These are phyloP conservation scores for Immersiporthe knoxdaviesiana DNA, from an alignment of 2,329 filamentous ascomycete genomes.

Conservation along the genomic window DNA sequence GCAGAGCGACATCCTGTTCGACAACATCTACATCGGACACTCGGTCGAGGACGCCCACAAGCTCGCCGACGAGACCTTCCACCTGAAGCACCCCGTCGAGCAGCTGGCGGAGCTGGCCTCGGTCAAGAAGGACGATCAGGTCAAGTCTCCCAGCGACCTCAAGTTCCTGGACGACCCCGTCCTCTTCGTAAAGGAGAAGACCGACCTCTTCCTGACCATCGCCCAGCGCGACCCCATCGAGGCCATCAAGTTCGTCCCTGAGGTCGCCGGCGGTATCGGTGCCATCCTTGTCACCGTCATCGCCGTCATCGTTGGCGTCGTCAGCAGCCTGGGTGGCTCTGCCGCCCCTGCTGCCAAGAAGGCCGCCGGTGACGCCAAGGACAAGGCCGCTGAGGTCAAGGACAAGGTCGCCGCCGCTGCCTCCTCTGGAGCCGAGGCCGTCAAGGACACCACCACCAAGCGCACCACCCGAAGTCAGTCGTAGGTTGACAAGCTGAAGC, in stretches of 20 bases:
- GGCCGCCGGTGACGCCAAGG: slow-evolving; percentile 65
- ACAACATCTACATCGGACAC: slow-evolving; percentile 99
- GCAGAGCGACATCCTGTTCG: slow-evolving; percentile 97
- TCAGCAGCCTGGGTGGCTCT: slow-evolving; percentile 62
- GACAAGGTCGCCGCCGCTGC: slow-evolving; percentile 68
- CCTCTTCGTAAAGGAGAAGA: slow-evolving; percentile 86
- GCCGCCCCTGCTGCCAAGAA: slow-evolving; percentile 76
- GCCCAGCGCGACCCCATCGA: slow-evolving; percentile 79
- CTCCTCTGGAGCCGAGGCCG: slow-evolving; percentile 68
- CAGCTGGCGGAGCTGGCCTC: slow-evolving; percentile 76
- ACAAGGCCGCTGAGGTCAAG: slow-evolving; percentile 76
- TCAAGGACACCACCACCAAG: slow-evolving; percentile 73
- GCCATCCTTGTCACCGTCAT: slow-evolving; percentile 72
- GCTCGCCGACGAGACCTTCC: slow-evolving; percentile 86
- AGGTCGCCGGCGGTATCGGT: slow-evolving; percentile 81
- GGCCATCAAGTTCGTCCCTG: slow-evolving; percentile 87
- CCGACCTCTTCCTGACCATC: slow-evolving; percentile 86
- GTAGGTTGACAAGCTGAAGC: slow-evolving; percentile 39
- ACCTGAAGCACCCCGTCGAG: slow-evolving; percentile 84
- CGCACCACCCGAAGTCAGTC: slow-evolving; percentile 61
- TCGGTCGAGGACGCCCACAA: slow-evolving; percentile 89
- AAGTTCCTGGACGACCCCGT: slow-evolving; percentile 92
- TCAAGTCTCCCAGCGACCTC: slow-evolving; percentile 74
- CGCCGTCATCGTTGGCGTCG: slow-evolving; percentile 68
- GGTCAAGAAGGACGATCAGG: slow-evolving; percentile 73